Percentiles rank a stretch among this genome's conserved stretches.
phyloP scores from a whole-genome alignment of 2,329 filamentous ascomycete genomes.

The Graphilbum sp. region DNA sequence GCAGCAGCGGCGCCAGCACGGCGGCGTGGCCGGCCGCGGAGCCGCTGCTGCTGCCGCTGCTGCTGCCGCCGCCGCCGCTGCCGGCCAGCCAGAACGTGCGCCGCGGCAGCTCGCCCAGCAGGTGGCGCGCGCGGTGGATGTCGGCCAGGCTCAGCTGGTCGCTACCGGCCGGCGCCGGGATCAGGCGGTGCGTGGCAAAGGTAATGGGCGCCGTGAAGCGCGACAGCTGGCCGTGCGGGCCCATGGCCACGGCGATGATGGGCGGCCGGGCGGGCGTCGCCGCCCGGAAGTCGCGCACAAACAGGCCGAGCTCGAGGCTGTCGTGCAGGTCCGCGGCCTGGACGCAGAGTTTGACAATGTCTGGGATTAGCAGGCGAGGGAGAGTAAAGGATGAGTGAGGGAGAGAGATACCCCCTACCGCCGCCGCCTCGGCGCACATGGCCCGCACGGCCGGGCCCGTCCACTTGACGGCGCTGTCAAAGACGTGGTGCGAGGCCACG shows the following conservation, averaged over 20 bases:
- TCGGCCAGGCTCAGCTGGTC: not conserved
- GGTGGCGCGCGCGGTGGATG: not conserved
- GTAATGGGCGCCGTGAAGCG: slow-evolving; percentile 1
- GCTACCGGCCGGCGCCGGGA: not conserved
- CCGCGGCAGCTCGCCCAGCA: not conserved
- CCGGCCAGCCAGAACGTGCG: not conserved
- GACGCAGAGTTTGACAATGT: slow-evolving; percentile 1
- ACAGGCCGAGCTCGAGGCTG: not conserved
- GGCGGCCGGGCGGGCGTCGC: not conserved
- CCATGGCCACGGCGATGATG: slow-evolving; percentile 1
- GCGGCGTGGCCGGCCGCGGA: not conserved
- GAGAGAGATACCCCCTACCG: not conserved
- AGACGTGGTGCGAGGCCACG: not conserved
- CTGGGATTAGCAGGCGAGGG: not conserved
- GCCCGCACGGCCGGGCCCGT: not conserved
- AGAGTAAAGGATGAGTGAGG: too few species aligned
- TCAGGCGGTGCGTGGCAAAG: slow-evolving; percentile 1
- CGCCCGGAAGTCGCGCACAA: not conserved
- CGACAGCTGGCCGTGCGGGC: not conserved
- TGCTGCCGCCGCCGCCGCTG: too few species aligned
- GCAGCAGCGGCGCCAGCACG: not conserved
- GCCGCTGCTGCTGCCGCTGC: too few species aligned
- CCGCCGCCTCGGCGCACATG: not conserved
- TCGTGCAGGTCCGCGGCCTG: not conserved
- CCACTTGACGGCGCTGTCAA: not conserved